Percentiles rank a stretch among this genome's conserved stretches.
Evolutionary conservation across 192 early-diverging fungal species (phyloP).

Genomic region (Coemansia sp.): DNA sequence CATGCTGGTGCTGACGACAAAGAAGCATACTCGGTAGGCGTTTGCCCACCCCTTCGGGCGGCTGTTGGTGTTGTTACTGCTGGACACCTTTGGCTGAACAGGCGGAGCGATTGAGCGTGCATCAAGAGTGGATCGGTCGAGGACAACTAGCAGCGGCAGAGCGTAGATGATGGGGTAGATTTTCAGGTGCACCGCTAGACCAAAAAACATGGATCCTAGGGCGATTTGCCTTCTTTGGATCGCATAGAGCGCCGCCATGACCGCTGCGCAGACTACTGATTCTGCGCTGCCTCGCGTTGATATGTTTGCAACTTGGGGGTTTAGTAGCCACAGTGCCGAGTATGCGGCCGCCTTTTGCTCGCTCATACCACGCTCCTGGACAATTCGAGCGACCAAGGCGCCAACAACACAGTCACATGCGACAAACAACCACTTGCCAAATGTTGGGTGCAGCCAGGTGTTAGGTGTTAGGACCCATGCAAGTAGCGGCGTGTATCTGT

Average conservation of each 20-base stretch:
- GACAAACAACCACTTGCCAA: slow-evolving; percentile 94
- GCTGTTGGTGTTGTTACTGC: background rate
- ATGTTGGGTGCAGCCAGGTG: slow-evolving; percentile 66
- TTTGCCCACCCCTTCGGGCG: slow-evolving; percentile 42
- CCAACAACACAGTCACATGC: slow-evolving; percentile 78
- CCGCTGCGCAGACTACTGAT: slow-evolving; percentile 75
- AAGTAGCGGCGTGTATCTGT: slow-evolving; percentile 96
- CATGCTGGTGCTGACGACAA: slow-evolving; percentile 57
- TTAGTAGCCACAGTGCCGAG: slow-evolving; percentile 80
- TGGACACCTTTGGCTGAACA: background rate
- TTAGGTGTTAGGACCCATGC: slow-evolving; percentile 87
- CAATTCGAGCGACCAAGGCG: slow-evolving; percentile 55
- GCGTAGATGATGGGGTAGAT: slow-evolving; percentile 97
- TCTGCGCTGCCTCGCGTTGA: slow-evolving; percentile 95
- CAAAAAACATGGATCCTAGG: slow-evolving; percentile 69
- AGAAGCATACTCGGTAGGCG: slow-evolving; percentile 62
- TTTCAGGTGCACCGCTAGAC: slow-evolving; percentile 93
- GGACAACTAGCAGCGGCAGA: slow-evolving; percentile 71
- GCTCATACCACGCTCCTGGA: slow-evolving; percentile 57
- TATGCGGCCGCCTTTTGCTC: slow-evolving; percentile 54
- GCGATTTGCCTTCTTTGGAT: slow-evolving; percentile 57
- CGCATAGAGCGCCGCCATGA: slow-evolving; percentile 72
- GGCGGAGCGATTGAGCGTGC: background rate
- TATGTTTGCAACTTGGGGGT: slow-evolving; percentile 95
- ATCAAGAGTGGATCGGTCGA: slow-evolving; percentile 32